A percentile compares a stretch with the other conserved stretches of the same genome.
Evolutionary conservation across 345 rosid species (phyloP).

Genomic region (Populus euphratica): DNA sequence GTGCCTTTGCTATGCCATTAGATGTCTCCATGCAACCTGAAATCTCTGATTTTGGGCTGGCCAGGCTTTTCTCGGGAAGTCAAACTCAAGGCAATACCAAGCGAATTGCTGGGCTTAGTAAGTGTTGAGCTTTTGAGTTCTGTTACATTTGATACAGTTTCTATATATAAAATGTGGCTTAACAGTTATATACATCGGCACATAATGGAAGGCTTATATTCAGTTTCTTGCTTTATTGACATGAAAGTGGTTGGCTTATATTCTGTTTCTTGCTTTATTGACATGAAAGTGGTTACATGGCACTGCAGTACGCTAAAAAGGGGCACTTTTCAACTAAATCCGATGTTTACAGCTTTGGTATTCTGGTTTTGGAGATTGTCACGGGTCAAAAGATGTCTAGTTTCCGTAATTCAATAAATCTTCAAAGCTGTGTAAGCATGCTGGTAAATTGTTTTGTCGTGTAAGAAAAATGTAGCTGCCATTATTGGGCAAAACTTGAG

Average conservation of each 20-base stretch:
- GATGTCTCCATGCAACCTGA: conserved; percentile 2
- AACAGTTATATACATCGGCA: too few relatives aligned
- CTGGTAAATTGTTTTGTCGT: neutral
- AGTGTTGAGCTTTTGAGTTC: neutral
- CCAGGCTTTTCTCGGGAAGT: neutral
- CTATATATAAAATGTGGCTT: too few relatives aligned
- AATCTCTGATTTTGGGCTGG: conserved; percentile 7
- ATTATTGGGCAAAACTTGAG: neutral
- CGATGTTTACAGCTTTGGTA: neutral
- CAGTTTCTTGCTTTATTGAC: neutral
- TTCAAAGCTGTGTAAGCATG: neutral
- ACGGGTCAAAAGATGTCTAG: neutral
- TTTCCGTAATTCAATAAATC: neutral
- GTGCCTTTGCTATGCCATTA: neutral
- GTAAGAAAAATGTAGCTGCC: too few relatives aligned
- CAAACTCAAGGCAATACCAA: neutral
- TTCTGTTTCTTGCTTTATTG: neutral
- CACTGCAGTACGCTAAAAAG: neutral
- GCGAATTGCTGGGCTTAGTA: conserved; percentile 1
- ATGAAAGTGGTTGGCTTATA: neutral
- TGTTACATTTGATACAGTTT: neutral
- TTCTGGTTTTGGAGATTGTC: neutral
- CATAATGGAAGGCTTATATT: neutral
- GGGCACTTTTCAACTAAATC: neutral
- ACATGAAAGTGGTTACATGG: conserved; percentile 1